phyloP scores from a whole-genome alignment of 2,329 filamentous ascomycete genomes.

The Bipolaris gigantea region DNA sequence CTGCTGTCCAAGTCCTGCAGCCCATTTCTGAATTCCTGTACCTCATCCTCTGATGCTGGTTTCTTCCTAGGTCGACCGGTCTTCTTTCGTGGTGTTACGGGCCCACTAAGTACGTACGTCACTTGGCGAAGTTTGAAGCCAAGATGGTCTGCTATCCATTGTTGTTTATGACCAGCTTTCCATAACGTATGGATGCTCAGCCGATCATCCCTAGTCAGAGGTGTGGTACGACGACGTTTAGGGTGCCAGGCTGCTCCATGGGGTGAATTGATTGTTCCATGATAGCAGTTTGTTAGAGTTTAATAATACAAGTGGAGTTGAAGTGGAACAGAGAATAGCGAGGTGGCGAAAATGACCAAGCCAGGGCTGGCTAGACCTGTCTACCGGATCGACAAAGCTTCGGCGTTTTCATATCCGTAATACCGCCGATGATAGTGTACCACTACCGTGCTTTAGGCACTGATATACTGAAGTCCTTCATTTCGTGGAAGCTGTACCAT shows the following conservation, averaged over 20 bases:
- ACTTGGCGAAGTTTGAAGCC: background rate
- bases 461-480: too few species aligned
- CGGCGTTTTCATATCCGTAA: background rate
- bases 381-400: background rate
- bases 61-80: background rate
- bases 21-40: background rate
- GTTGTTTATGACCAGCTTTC: background rate
- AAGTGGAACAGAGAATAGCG: background rate
- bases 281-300: background rate
- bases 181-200: background rate
- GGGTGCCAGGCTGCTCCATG: background rate
- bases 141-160: background rate
- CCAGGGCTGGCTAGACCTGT: background rate
- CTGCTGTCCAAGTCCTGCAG: background rate
- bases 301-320: background rate
- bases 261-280: background rate
- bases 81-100: background rate
- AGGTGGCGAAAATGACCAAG: background rate
- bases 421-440: background rate
- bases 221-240: background rate
- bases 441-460: too few species aligned
- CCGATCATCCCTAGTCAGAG: background rate
- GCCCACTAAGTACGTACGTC: background rate
- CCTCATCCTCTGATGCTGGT: background rate
- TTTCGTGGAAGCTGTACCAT: too few species aligned